phyloP scores from a whole-genome alignment of 2,329 filamentous ascomycete genomes.

The Biscogniauxia sp. region DNA sequence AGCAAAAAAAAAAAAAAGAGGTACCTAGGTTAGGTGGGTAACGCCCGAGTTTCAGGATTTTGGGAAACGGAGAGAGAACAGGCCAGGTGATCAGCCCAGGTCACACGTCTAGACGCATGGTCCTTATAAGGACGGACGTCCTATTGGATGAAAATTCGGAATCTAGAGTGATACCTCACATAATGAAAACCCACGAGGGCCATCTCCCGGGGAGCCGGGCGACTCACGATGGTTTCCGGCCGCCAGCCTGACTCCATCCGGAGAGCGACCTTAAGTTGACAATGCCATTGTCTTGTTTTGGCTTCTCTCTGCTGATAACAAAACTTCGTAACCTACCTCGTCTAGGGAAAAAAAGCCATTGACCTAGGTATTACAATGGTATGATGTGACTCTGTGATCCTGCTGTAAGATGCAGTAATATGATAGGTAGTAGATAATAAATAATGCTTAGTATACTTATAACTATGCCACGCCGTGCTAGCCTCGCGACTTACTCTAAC shows the following conservation, averaged over 20 bases:
- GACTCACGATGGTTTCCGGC: background rate
- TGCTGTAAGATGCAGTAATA: background rate
- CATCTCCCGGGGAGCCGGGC: background rate
- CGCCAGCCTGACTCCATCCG: too few relatives aligned
- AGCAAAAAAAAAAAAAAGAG: too few relatives aligned
- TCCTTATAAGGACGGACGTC: background rate
- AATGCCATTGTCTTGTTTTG: background rate
- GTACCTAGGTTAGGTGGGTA: too few relatives aligned
- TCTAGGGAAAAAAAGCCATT: too few relatives aligned
- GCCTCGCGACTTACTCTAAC: conserved; percentile 16
- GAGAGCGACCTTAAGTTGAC: too few relatives aligned
- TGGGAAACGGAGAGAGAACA: background rate
- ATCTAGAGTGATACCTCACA: background rate
- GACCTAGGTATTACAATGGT: background rate
- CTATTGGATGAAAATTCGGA: background rate
- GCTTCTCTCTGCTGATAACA: background rate
- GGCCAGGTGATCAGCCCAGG: background rate
- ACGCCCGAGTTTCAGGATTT: background rate
- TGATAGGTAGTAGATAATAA: background rate
- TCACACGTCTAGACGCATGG: background rate
- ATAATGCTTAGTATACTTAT: conserved; percentile 4
- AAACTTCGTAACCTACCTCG: too few relatives aligned
- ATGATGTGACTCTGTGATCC: background rate
- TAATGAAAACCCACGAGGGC: background rate
- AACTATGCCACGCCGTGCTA: conserved; percentile 10